Evolutionary conservation across 2,329 filamentous ascomycete genomes (phyloP), one percentile per base, ranked within the genome.

Genomic region (Decorospora gaudefroyi): DNA sequence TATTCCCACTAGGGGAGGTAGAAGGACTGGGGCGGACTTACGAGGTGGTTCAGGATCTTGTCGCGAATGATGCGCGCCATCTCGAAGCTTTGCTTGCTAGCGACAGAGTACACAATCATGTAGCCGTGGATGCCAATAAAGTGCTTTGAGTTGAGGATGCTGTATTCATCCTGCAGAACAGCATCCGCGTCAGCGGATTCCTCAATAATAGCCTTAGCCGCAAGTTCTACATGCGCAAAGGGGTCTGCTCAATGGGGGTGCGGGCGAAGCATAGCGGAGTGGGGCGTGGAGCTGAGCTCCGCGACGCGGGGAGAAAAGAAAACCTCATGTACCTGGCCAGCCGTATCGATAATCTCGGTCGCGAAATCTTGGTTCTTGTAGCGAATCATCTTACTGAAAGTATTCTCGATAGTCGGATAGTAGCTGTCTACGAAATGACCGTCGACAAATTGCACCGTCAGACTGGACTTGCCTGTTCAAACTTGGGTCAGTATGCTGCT

Each of bases 101-200:
- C 88, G 35, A 99, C 91, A n/a, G 91, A 96, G 74, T 99, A 99
- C 34, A 96, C 92, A 49, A 99, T 86, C 82, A 99, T 90, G 73
- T 97, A 99, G 44, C 93, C 93, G 76, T 99, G 93, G 58, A 97
- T 97, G 53, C 93, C 93, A 70, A 99, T 97, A 65, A 97, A 97
- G 71, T 97, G 92, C 76, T 97, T 97, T 52, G 89, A 95, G 74
- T 96, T 97, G 51, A 99, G 79, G 56, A 97, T 96, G 68, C 89
- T 95, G 78, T 99, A 99, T 74, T 99, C 93, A 77, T 99, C 93
- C 86, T 93, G 66, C 47, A 23, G 43, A 30, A 27, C 26, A 28
- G 40, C 28, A 36, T 37, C 28, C 30, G 31, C 42, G 59, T 69
- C 48, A 69, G 62, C 48, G 29, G 42, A 21, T n/a, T 46, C 28